Evolutionary conservation across 768 basidiomycete genomes (phyloP).

Genomic region (Collybiopsis confluens): DNA sequence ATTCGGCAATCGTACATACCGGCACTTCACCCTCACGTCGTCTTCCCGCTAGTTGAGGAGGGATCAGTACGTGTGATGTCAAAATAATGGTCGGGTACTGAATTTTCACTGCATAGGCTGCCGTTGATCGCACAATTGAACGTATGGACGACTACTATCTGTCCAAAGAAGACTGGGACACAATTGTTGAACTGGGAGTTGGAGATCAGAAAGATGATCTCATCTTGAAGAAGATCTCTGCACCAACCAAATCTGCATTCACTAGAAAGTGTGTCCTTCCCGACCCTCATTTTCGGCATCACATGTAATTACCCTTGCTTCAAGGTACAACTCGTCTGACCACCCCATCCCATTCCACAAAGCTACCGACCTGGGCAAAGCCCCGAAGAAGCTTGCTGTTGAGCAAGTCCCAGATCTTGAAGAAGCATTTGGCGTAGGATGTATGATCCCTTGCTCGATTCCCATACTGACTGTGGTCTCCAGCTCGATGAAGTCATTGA

Average conservation of each 20-base stretch:
- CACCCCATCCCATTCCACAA: constrained; percentile 97
- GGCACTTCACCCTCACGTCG: constrained; percentile 75
- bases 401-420: constrained; percentile 86
- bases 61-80: constrained; percentile 59
- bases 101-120: constrained; percentile 45
- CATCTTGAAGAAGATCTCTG: constrained; percentile 79
- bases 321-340: constrained; percentile 81
- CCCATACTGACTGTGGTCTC: constrained; percentile 5
- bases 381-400: constrained; percentile 71
- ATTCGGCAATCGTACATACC: constrained; percentile 92
- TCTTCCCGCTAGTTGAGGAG: constrained; percentile 69
- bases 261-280: constrained; percentile 67
- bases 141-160: constrained; percentile 94
- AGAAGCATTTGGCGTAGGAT: constrained; percentile 79
- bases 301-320: background rate
- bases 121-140: constrained; percentile 77
- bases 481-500: constrained; percentile 44
- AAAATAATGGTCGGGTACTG: background rate
- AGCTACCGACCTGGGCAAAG: constrained; percentile 73
- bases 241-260: constrained; percentile 78
- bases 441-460: background rate
- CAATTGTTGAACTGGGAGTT: constrained; percentile 89
- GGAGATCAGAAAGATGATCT: constrained; percentile 70
- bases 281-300: background rate
- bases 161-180: constrained; percentile 95